Evolutionary conservation across 768 basidiomycete species (phyloP).

Genomic region (Podaxis carcinomalis): DNA sequence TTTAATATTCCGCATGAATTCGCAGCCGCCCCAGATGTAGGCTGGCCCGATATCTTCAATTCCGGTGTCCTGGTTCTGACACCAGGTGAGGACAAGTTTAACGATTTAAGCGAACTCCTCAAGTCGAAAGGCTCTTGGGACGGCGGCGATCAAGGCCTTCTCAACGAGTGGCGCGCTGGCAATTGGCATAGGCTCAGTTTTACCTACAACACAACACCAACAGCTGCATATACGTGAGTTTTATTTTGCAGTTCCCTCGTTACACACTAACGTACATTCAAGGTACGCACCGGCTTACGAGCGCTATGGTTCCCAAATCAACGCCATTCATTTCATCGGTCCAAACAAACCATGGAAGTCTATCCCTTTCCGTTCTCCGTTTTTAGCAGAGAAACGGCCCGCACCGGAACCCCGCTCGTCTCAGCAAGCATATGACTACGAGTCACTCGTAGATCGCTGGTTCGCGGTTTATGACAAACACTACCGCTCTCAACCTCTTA

Average conservation of each 20-base stretch:
- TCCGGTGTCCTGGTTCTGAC: conserved; percentile 89
- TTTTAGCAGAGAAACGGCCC: conserved; percentile 25
- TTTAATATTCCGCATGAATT: conserved; percentile 81
- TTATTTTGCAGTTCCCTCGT: conserved; percentile 18
- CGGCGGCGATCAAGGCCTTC: conserved; percentile 96
- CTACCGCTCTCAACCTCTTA: conserved; percentile 57
- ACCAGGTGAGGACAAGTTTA: conserved; percentile 82
- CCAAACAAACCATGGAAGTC: conserved; percentile 93
- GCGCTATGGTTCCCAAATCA: conserved; percentile 85
- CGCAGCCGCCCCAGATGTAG: conserved; percentile 92
- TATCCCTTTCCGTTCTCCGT: conserved; percentile 64
- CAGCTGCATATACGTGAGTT: conserved; percentile 91
- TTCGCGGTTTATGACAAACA: conserved; percentile 86
- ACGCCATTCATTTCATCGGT: conserved; percentile 91
- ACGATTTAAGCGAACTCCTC: conserved; percentile 64
- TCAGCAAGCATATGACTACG: conserved; percentile 67
- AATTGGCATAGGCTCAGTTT: conserved; percentile 96
- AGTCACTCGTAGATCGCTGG: conserved; percentile 86
- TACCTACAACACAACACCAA: conserved; percentile 97
- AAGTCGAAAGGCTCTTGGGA: conserved; percentile 88
- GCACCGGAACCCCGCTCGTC: conserved; percentile 20
- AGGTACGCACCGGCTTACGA: conserved; percentile 97
- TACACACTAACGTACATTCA: conserved; percentile 19
- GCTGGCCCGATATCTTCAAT: conserved; percentile 99
- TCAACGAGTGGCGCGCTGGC: conserved; percentile 89